These are phyloP conservation scores for Boletus reticulatus DNA, from an alignment of 768 basidiomycete genomes.

Conservation along the genomic window DNA sequence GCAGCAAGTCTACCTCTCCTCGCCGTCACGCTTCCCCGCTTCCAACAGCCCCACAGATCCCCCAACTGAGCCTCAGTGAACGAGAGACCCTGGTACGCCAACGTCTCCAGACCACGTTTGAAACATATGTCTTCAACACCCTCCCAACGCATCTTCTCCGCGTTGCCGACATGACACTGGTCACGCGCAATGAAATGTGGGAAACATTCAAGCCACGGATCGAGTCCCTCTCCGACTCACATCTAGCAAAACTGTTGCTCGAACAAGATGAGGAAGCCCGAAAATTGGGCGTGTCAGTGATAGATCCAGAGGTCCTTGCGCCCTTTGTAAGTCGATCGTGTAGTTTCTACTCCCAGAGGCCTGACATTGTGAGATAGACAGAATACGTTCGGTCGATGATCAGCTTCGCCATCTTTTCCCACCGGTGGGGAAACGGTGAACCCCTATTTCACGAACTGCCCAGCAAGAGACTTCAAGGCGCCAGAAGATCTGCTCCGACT, in stretches of 20 bases:
- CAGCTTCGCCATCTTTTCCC: constrained; percentile 27
- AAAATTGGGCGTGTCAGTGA: constrained; percentile 18
- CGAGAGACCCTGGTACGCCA: constrained; percentile 21
- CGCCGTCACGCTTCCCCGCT: constrained; percentile 17
- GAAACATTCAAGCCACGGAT: constrained; percentile 20
- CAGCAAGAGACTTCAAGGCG: constrained; percentile 11
- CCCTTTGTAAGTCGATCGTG: constrained; percentile 17
- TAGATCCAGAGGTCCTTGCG: constrained; percentile 18
- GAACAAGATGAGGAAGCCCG: constrained; percentile 25
- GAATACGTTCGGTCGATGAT: constrained; percentile 17
- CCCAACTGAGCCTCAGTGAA: constrained; percentile 20
- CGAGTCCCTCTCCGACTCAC: constrained; percentile 19
- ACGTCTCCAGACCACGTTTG: constrained; percentile 21
- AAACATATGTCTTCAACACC: constrained; percentile 25
- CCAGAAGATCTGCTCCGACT: constrained; percentile 9
- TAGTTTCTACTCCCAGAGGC: background rate
- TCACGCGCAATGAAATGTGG: constrained; percentile 20
- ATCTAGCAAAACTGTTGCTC: constrained; percentile 22
- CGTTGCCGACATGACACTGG: constrained; percentile 19
- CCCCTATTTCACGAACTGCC: constrained; percentile 23
- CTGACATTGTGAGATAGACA: constrained; percentile 14
- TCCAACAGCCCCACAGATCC: constrained; percentile 12
- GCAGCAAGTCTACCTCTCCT: constrained; percentile 20
- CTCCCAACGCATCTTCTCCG: constrained; percentile 25
- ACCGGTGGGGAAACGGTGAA: constrained; percentile 25